Evolutionary conservation across 345 rosid genomes (phyloP).

Genomic region (Eucalyptus melliodora): DNA sequence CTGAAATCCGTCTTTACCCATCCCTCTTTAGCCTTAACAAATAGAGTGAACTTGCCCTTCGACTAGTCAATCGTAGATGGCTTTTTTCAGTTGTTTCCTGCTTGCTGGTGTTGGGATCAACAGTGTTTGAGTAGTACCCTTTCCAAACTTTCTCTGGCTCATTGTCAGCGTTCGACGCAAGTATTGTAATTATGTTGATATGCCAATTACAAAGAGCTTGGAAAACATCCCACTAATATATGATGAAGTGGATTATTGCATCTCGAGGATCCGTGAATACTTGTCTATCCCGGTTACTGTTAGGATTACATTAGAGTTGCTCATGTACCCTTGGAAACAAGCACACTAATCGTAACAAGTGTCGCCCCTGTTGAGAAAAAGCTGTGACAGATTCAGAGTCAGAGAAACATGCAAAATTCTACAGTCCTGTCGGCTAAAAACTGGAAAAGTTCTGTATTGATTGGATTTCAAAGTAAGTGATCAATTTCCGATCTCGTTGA

Average conservation of each 20-base stretch:
- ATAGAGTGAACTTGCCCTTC: neutral
- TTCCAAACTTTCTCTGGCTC: neutral
- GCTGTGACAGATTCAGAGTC: neutral
- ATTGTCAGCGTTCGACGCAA: neutral
- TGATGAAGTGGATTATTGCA: neutral
- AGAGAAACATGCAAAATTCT: neutral
- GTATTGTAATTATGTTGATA: neutral
- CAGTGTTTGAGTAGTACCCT: neutral
- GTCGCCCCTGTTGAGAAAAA: neutral
- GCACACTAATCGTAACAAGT: neutral
- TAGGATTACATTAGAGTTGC: neutral
- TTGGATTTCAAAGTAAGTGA: neutral
- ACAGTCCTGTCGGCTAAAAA: neutral
- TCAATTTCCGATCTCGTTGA: fast-evolving
- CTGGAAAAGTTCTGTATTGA: neutral
- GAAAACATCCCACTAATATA: neutral
- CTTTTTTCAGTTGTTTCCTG: too few relatives aligned
- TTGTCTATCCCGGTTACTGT: neutral
- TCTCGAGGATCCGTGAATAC: neutral
- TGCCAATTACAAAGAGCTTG: neutral
- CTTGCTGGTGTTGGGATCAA: neutral
- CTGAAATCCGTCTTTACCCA: neutral
- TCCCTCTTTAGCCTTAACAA: neutral
- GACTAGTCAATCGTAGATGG: neutral
- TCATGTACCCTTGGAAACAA: neutral